Evolutionary conservation across 1,284 basidiomycete species (phyloP), one percentile per base, ranked within the genome.

Genomic region (Rhodotorula sp.): DNA sequence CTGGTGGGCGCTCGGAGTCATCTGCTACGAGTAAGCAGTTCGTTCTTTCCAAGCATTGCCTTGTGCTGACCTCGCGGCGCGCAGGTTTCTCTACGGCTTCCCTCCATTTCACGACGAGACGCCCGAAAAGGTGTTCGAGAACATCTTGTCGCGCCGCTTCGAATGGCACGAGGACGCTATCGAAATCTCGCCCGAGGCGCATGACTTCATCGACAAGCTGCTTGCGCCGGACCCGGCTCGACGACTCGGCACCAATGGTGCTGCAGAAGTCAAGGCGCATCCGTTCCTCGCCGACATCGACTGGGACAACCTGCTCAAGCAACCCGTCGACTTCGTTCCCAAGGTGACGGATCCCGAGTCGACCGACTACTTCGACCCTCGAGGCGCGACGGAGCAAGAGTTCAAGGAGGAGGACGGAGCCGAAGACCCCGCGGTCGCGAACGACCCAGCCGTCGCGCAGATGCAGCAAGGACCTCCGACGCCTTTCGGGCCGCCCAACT

Each of bases 1-100:
- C 83, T 99, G 96, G 94, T 99, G 96, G 96, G 96, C 96, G 22
- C 85, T 99, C 47, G 96, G 96, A 70, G 94, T 98, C 56, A 96
- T 99, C 77, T 90, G 94, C 37, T 99, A 99, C 82, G 95, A 99
- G 83, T 76, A 26, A 50, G 76, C 55, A n/a, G 1, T 30, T 50
- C 6, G 11, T 24, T 44, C 13, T 13, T 20, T 11, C 13, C 20
- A 10, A 22, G 26, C 26, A 28, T 26, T 24, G 30, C 22, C 8
- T 10, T 9, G 50, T 16, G 5, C 15, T 56, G 24, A 54, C 1
- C n/a, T 47, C 22, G 11, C 15, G n/a, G 3, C n/a, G 40, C 16
- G 26, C 71, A 76, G 74, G 47, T 99, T 99, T 81, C 82, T 99
- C 47, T 99, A 95, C 76, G 94, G 96, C 5, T 87, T 94, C 51